phyloP scores from a whole-genome alignment of 441 rosid genomes.

The Dalechampia spathulata region DNA sequence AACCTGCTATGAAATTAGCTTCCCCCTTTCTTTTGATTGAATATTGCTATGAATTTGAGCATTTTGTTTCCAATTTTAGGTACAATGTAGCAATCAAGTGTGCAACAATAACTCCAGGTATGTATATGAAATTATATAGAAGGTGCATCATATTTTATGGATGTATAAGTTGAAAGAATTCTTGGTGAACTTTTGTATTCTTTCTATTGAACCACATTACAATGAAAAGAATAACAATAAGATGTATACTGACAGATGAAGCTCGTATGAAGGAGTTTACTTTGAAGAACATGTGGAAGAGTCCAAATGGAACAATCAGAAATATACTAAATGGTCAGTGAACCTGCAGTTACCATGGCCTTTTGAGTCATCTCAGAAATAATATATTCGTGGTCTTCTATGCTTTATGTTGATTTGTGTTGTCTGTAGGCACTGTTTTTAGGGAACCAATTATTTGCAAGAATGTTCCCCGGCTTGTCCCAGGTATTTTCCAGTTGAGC shows the following conservation, averaged over 20 bases:
- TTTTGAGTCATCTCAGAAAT: not conserved
- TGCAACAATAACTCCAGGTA: slow-evolving; percentile 92
- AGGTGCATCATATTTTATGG: too few species aligned
- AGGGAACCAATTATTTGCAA: too few species aligned
- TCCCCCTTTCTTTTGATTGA: not conserved
- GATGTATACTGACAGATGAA: not conserved
- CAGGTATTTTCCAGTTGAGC: slow-evolving; percentile 10
- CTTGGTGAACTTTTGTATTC: not conserved
- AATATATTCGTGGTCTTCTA: too few species aligned
- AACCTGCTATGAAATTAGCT: not conserved
- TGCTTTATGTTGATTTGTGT: too few species aligned
- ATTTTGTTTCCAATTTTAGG: slow-evolving; percentile 28
- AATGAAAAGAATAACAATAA: not conserved
- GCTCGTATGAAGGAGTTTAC: too few species aligned
- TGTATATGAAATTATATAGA: too few species aligned
- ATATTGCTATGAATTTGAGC: too few species aligned
- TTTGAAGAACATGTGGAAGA: too few species aligned
- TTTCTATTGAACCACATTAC: not conserved
- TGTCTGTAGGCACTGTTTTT: too few species aligned
- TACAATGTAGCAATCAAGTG: slow-evolving; percentile 95
- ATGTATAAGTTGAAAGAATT: too few species aligned
- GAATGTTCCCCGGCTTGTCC: too few species aligned
- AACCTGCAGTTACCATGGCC: not conserved
- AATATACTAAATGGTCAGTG: not conserved
- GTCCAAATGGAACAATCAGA: too few species aligned